Conservation (phyloP, 2,329 filamentous ascomycete species). For the Venturia oleaginea region DNA sequence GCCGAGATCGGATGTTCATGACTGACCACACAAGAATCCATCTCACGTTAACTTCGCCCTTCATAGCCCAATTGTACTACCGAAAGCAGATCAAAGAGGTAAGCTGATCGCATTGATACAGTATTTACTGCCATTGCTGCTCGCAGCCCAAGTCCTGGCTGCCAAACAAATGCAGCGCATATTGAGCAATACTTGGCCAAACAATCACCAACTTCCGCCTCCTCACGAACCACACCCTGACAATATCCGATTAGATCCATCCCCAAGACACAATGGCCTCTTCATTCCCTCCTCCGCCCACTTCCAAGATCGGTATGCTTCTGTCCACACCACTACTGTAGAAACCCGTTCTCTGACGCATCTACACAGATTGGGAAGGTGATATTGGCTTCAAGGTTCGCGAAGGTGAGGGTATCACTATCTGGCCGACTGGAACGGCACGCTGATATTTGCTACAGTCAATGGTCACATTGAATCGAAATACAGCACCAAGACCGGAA, state of each 20-base stretch:
- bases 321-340: neutral
- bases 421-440: neutral
- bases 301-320: conserved; percentile 14
- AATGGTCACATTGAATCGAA: conserved; percentile 90
- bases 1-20: neutral
- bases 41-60: neutral
- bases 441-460: conserved; percentile 41
- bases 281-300: conserved; percentile 15
- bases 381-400: conserved; percentile 15
- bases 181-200: neutral
- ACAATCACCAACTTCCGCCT: neutral
- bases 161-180: neutral
- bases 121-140: neutral
- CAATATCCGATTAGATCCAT: neutral
- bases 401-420: conserved; percentile 8
- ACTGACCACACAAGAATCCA: neutral
- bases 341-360: conserved; percentile 7
- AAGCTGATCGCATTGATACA: neutral
- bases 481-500: conserved; percentile 62
- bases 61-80: neutral
- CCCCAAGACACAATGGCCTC: conserved; percentile 5
- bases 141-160: neutral
- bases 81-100: neutral
- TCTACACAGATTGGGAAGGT: conserved; percentile 11
- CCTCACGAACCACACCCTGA: neutral